Evolutionary conservation across 345 rosid species (phyloP), one percentile per base, ranked within the genome.

Genomic region (Euphorbia lathyris): DNA sequence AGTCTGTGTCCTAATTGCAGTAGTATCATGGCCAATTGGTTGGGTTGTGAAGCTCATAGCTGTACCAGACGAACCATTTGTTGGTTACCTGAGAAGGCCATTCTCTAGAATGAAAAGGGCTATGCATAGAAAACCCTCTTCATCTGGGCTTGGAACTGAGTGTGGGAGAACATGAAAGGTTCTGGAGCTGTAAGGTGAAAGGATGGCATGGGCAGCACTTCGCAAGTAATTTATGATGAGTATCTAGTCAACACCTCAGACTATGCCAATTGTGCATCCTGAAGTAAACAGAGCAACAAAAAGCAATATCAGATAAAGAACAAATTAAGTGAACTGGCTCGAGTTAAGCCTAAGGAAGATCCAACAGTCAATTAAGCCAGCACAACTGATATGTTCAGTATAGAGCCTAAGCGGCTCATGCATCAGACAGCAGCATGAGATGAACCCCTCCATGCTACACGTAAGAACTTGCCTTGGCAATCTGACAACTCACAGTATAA

Each of bases 1-100:
- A 64, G 48, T 64, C 71, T 88, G 92, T 73, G 77, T 84, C 42
- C 63, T 57, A 56, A 56, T 84, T 53, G 92, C 87, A 61, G 75
- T 88, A 64, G 40, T 86, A 45, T 77, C 92, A 23, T 88, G 88
- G 88, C 90, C 90, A 9, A 84, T 88, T 45, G 90, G 88, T 2
- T 86, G 85, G 76, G 25, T 81, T 77, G 74, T 84, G 73, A 88
- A 88, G 81, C 81, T 81, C 48, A 75, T 88, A 52, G 84, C 85
- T 17, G 92, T 88, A 71, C 43, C 90, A 20, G 73, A 73, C n/a
- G 78, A 60, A 70, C 86, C 90, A 19, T 71, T 86, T 64, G 70
- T 81, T 63, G 74, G 83, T 70, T 76, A 76, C 72, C 71, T 82
- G 34, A 80, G 76, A 74, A 70, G 52, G 62, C 75, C 65, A 65